Conservation (phyloP, 75 land plant species). For the Isoetes taiwanensis region DNA sequence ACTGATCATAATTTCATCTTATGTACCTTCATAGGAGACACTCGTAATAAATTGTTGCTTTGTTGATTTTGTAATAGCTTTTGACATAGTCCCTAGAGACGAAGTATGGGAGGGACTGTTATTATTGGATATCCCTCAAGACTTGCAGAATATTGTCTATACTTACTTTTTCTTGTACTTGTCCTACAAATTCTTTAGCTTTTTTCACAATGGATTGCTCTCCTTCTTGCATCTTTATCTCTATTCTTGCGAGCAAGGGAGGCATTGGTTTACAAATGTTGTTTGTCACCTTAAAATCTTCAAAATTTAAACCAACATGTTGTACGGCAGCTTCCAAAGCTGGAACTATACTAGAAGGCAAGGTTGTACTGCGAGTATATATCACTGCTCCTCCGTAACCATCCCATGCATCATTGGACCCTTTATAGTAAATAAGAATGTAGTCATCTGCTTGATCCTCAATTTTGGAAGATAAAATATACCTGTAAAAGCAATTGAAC, state of each 20-base stretch:
- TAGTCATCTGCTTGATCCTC: conserved; percentile 74
- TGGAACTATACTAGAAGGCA: conserved; percentile 70
- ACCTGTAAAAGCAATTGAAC: conserved; percentile 41
- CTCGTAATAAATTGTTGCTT: too few species aligned
- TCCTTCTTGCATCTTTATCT: conserved; percentile 82
- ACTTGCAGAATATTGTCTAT: too few species aligned
- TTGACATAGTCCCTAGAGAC: too few species aligned
- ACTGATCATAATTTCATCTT: too few species aligned
- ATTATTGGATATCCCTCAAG: too few species aligned
- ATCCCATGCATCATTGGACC: conserved; percentile 97
- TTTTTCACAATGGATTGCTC: conserved; percentile 52
- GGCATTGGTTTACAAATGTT: conserved; percentile 92
- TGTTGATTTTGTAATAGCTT: too few species aligned
- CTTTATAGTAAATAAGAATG: conserved; percentile 84
- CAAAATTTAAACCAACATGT: conserved; percentile 64
- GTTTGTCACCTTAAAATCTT: conserved; percentile 59
- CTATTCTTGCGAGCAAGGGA: conserved; percentile 71
- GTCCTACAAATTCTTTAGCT: conserved; percentile 52
- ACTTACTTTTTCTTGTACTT: too few species aligned
- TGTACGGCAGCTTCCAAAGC: conserved; percentile 59
- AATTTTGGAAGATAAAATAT: conserved; percentile 57
- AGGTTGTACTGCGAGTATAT: conserved; percentile 55
- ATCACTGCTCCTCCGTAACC: conserved; percentile 95
- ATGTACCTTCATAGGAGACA: too few species aligned
- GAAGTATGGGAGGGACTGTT: too few species aligned